A percentile compares a stretch with the other conserved stretches of the same genome.
Evolutionary conservation across 768 basidiomycete genomes (phyloP).

Genomic region (Podaxis sp.): DNA sequence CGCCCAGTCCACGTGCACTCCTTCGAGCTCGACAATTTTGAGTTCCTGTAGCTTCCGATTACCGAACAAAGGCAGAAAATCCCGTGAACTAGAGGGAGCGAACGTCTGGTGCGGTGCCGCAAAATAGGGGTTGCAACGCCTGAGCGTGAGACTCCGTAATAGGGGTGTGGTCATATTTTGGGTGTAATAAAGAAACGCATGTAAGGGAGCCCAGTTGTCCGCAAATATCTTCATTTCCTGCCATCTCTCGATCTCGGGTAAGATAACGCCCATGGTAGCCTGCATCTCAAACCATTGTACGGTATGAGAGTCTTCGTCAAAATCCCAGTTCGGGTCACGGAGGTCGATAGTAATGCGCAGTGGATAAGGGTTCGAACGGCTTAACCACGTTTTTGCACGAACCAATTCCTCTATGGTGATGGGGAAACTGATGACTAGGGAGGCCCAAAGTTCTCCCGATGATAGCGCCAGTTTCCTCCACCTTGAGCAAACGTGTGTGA

Average conservation of each 20-base stretch:
- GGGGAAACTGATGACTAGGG: conserved; percentile 47
- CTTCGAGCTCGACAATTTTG: conserved; percentile 45
- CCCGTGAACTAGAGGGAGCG: conserved; percentile 37
- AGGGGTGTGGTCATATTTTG: conserved; percentile 31
- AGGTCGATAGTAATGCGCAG: conserved; percentile 57
- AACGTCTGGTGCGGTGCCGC: conserved; percentile 45
- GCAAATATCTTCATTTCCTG: conserved; percentile 47
- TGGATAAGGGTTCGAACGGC: conserved; percentile 44
- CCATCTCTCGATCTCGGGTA: conserved; percentile 49
- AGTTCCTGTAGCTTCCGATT: conserved; percentile 31
- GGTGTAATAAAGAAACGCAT: conserved; percentile 46
- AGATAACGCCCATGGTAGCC: conserved; percentile 41
- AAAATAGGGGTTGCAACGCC: conserved; percentile 60
- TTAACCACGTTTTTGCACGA: conserved; percentile 38
- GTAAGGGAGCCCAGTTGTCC: conserved; percentile 62
- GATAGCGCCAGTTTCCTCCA: conserved; percentile 52
- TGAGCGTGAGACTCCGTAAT: conserved; percentile 43
- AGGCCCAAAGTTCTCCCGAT: conserved; percentile 49
- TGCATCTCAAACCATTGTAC: conserved; percentile 47
- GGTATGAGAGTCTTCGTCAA: conserved; percentile 45
- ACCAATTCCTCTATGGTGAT: conserved; percentile 35
- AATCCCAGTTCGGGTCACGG: conserved; percentile 57
- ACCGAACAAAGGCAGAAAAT: conserved; percentile 47
- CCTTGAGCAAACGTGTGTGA: conserved; percentile 50
- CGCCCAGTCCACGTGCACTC: conserved; percentile 60